These are phyloP conservation scores for Podospora sp. DNA, from an alignment of 495 filamentous ascomycete species.

Conservation along the genomic window DNA sequence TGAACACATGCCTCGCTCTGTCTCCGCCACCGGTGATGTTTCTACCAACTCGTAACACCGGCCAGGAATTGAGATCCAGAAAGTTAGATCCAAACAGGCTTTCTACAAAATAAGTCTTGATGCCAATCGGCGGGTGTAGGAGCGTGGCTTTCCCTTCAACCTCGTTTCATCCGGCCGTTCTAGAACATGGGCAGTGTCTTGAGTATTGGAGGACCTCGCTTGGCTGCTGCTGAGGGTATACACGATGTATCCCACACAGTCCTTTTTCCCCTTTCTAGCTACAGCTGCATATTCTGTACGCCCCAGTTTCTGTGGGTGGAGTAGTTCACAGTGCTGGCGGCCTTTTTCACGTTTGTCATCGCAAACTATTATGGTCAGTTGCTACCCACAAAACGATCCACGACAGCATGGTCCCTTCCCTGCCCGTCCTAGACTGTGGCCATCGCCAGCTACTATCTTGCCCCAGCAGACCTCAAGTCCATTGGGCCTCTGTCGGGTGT, in stretches of 20 bases:
- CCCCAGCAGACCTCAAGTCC: slow-evolving; percentile 58
- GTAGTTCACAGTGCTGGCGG: slow-evolving; percentile 51
- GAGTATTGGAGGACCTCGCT: too few relatives aligned
- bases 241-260: neutral
- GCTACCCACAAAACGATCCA: neutral
- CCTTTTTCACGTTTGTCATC: slow-evolving; percentile 59
- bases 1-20: neutral
- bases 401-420: too few relatives aligned
- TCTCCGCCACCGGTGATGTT: neutral
- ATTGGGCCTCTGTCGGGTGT: slow-evolving; percentile 61
- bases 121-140: neutral
- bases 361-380: slow-evolving; percentile 48
- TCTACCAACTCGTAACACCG: too few relatives aligned
- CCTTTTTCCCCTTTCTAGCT: neutral
- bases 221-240: neutral
- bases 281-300: neutral
- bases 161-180: neutral
- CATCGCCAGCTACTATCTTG: slow-evolving; percentile 63
- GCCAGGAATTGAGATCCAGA: neutral
- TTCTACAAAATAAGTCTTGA: neutral
- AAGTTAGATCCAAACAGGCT: neutral
- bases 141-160: neutral
- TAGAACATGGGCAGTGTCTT: too few relatives aligned
- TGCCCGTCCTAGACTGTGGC: too few relatives aligned
- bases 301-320: slow-evolving; percentile 35